phyloP scores from a whole-genome alignment of 129 eudicot species.

The Pseudognaphalium luteoalbum region DNA sequence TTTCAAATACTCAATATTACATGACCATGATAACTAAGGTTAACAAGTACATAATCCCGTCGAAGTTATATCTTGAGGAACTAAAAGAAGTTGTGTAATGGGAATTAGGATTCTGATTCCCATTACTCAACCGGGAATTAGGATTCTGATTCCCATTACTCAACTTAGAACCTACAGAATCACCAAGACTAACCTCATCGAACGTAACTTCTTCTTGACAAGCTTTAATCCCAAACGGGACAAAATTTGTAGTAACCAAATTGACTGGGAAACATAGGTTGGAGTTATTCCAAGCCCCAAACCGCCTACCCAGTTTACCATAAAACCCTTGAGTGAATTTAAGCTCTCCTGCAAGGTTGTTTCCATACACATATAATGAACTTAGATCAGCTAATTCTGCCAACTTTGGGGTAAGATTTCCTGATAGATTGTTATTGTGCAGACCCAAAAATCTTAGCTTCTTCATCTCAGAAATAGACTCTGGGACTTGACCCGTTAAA shows the following conservation, averaged over 20 bases:
- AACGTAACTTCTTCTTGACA: conserved; percentile 39
- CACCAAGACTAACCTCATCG: conserved; percentile 19
- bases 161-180: conserved; percentile 30
- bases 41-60: conserved; percentile 36
- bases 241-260: conserved; percentile 26
- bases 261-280: conserved; percentile 48
- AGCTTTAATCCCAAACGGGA: conserved; percentile 59
- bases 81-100: conserved; percentile 40
- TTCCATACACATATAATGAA: conserved; percentile 66
- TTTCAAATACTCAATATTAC: conserved; percentile 16
- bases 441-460: conserved; percentile 66
- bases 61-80: conserved; percentile 19
- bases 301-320: conserved; percentile 71
- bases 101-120: conserved; percentile 33
- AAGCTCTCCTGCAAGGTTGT: conserved; percentile 69
- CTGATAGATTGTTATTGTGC: conserved; percentile 53
- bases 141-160: conserved; percentile 31
- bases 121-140: conserved; percentile 38
- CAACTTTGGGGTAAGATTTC: conserved; percentile 48
- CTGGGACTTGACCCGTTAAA: conserved; percentile 57
- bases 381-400: conserved; percentile 52
- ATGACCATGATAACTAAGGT: conserved; percentile 27
- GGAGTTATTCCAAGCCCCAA: conserved; percentile 78
- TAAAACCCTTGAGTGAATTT: conserved; percentile 53
- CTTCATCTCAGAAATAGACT: conserved; percentile 48